Percentiles rank a stretch among this genome's conserved stretches.
phyloP scores from a whole-genome alignment of 2,329 filamentous ascomycete species.

The Colletotrichum sp. region DNA sequence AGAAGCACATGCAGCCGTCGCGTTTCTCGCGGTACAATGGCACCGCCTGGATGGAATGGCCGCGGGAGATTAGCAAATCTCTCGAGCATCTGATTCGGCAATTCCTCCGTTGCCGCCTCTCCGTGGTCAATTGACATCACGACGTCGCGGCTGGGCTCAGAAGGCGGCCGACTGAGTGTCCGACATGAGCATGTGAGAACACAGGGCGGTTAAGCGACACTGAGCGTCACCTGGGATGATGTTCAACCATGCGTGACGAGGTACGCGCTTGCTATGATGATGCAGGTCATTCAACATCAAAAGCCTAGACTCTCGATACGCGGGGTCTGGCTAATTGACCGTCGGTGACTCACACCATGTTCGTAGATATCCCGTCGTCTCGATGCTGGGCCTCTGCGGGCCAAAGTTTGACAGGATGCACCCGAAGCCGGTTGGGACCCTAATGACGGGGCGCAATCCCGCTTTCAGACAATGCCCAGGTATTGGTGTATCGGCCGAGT shows the following conservation, averaged over 20 bases:
- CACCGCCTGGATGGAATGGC: neutral
- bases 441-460: neutral
- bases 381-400: neutral
- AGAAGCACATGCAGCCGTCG: neutral
- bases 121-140: neutral
- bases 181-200: neutral
- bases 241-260: neutral
- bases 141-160: neutral
- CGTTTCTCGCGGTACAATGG: neutral
- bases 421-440: neutral
- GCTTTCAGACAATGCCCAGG: neutral
- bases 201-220: neutral
- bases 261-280: neutral
- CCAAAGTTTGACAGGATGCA: neutral
- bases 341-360: neutral
- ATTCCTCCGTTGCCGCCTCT: neutral
- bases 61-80: conserved; percentile 7
- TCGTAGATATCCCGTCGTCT: neutral
- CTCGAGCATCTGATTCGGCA: neutral
- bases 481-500: neutral
- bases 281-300: neutral
- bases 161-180: neutral
- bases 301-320: neutral
- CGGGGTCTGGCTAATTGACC: neutral
- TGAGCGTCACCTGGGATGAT: neutral